Evolutionary conservation across 306 rosid species (phyloP).

Genomic region (Begonia masoniana): DNA sequence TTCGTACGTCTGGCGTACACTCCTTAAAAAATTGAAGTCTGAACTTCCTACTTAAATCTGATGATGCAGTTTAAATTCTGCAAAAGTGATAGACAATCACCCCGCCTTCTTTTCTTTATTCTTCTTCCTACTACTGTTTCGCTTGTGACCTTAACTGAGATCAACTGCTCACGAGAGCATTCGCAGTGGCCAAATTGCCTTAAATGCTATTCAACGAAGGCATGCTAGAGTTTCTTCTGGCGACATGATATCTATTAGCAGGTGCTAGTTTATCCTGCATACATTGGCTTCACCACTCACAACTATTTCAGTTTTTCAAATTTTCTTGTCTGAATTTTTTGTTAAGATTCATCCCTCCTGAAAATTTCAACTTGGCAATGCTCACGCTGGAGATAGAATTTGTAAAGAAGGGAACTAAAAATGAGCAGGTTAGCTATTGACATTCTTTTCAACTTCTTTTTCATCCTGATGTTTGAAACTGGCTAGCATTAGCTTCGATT

Average conservation of each 20-base stretch:
- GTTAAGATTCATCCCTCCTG: conserved; percentile 71
- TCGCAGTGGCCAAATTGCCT: conserved; percentile 48
- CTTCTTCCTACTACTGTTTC: no score
- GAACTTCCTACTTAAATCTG: no score
- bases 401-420: conserved; percentile 55
- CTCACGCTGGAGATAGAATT: conserved; percentile 77
- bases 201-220: conserved; percentile 81
- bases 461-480: no score
- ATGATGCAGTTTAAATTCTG: no score
- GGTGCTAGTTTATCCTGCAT: conserved; percentile 19
- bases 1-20: no score
- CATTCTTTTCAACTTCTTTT: no score
- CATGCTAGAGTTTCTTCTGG: conserved; percentile 65
- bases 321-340: conserved; percentile 5
- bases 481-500: no score
- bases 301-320: conserved; percentile 6
- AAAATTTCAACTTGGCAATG: conserved; percentile 58
- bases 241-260: conserved; percentile 35
- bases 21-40: no score
- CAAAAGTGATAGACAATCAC: no score
- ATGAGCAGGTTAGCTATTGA: conserved; percentile 49
- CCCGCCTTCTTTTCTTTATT: no score
- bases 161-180: conserved; percentile 57
- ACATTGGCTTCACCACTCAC: neutral
- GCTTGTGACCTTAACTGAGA: conserved; percentile 45